Percentiles rank a stretch among this genome's conserved stretches.
phyloP scores from a whole-genome alignment of 495 filamentous ascomycete species.

The Chaetomium fimeti region DNA sequence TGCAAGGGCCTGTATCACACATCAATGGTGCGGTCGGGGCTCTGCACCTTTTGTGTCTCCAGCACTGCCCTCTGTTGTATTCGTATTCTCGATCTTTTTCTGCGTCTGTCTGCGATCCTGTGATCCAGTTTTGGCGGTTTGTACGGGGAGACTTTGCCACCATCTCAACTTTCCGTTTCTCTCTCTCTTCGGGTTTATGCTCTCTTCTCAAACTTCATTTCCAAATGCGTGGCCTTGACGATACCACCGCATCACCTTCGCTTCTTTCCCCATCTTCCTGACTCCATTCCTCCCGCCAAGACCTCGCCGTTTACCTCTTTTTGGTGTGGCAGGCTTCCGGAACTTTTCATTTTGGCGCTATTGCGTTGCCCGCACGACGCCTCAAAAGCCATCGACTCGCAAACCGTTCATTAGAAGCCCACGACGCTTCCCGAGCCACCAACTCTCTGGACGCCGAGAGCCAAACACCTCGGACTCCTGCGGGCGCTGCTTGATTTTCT shows the following conservation, averaged over 20 bases:
- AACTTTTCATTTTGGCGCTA: neutral
- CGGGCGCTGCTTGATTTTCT: conserved; percentile 40
- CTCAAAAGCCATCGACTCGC: neutral
- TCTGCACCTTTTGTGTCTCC: neutral
- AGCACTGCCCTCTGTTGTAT: neutral
- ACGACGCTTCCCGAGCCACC: neutral
- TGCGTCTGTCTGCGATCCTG: neutral
- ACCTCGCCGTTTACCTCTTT: neutral
- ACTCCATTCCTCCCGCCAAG: neutral
- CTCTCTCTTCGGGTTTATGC: neutral
- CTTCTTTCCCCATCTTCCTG: neutral
- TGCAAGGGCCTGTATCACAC: conserved; percentile 5
- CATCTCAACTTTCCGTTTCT: neutral
- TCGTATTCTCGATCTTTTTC: neutral
- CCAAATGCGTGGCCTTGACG: conserved; percentile 29
- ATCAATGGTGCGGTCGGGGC: neutral
- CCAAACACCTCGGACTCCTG: neutral
- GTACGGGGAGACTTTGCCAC: neutral
- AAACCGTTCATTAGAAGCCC: neutral
- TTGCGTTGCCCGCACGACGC: neutral
- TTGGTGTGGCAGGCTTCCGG: neutral
- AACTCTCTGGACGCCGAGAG: neutral
- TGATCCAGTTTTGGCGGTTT: conserved; percentile 1
- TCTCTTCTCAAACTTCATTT: conserved; percentile 11
- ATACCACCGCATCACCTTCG: conserved; percentile 17